Percentiles rank a stretch among this genome's conserved stretches.
Conservation (phyloP, 2,329 filamentous ascomycete species). For the Sclerotinia glacialis region DNA sequence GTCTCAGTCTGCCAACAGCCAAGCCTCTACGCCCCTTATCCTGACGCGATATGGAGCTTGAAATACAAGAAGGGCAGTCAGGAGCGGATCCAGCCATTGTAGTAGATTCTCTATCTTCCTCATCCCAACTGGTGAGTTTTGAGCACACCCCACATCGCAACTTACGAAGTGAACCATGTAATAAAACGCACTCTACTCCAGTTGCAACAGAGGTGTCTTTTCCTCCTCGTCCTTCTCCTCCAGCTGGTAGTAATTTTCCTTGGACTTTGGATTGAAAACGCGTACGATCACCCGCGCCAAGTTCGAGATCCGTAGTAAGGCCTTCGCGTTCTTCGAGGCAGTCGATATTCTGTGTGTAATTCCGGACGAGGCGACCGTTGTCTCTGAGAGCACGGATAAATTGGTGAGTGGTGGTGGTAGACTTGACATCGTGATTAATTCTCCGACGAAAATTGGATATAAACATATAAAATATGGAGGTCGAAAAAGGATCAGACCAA, state of each 20-base stretch:
- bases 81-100: conserved; percentile 63
- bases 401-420: conserved; percentile 63
- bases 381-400: conserved; percentile 68
- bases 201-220: conserved; percentile 29
- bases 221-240: conserved; percentile 35
- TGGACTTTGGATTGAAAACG: conserved; percentile 53
- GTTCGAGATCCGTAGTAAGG: conserved; percentile 58
- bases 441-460: conserved; percentile 65
- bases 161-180: conserved; percentile 66
- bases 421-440: conserved; percentile 53
- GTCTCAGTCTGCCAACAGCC: conserved; percentile 64
- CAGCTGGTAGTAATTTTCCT: conserved; percentile 39
- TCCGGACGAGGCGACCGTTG: conserved; percentile 64
- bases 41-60: conserved; percentile 59
- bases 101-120: conserved; percentile 44
- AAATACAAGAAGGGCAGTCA: conserved; percentile 63
- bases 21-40: conserved; percentile 65
- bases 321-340: conserved; percentile 70
- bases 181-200: conserved; percentile 54
- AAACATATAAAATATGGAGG: conserved; percentile 70
- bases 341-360: conserved; percentile 76
- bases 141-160: conserved; percentile 64
- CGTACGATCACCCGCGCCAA: conserved; percentile 60
- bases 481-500: conserved; percentile 65
- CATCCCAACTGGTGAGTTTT: conserved; percentile 58